A percentile compares a stretch with the other conserved stretches of the same genome.
Evolutionary conservation across 2,329 filamentous ascomycete species (phyloP).

Genomic region (Ophiostoma montium): DNA sequence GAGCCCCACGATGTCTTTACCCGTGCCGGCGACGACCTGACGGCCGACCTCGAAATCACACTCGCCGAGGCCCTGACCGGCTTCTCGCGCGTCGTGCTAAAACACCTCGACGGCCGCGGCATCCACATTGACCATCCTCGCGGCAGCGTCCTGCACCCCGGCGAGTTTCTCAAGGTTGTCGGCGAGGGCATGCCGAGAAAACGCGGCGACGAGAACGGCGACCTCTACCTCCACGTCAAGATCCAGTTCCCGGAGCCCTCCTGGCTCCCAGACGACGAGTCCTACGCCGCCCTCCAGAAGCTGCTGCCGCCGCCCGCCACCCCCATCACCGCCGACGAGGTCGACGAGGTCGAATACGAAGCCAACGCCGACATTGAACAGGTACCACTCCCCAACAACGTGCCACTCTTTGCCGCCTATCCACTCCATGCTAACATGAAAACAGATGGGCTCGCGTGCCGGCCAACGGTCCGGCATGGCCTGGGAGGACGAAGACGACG

Average conservation of each 20-base stretch:
- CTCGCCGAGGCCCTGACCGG: slow-evolving; percentile 75
- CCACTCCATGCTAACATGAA: not conserved
- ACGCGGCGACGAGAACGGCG: slow-evolving; percentile 67
- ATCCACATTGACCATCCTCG: slow-evolving; percentile 68
- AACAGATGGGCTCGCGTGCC: slow-evolving; percentile 55
- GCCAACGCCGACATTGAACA: slow-evolving; percentile 72
- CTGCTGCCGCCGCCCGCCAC: slow-evolving; percentile 54
- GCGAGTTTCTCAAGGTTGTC: slow-evolving; percentile 69
- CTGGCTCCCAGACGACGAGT: slow-evolving; percentile 52
- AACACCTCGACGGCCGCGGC: slow-evolving; percentile 84
- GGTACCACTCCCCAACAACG: slow-evolving; percentile 22
- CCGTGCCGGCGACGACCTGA: slow-evolving; percentile 71
- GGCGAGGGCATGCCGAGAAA: slow-evolving; percentile 95
- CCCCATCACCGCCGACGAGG: slow-evolving; percentile 53
- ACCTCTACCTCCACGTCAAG: slow-evolving; percentile 75
- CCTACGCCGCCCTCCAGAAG: slow-evolving; percentile 54
- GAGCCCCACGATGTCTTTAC: slow-evolving; percentile 69
- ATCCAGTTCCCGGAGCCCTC: slow-evolving; percentile 79
- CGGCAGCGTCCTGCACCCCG: slow-evolving; percentile 70
- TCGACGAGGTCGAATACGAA: slow-evolving; percentile 75
- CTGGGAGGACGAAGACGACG: slow-evolving; percentile 56
- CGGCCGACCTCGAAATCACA: slow-evolving; percentile 66
- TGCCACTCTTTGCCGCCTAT: too few relatives aligned
- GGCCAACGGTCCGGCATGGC: slow-evolving; percentile 51
- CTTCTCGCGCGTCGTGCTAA: slow-evolving; percentile 80